A percentile compares a stretch with the other conserved stretches of the same genome.
Evolutionary conservation across 2,329 filamentous ascomycete species (phyloP).

Genomic region (Fusarium proliferatum): DNA sequence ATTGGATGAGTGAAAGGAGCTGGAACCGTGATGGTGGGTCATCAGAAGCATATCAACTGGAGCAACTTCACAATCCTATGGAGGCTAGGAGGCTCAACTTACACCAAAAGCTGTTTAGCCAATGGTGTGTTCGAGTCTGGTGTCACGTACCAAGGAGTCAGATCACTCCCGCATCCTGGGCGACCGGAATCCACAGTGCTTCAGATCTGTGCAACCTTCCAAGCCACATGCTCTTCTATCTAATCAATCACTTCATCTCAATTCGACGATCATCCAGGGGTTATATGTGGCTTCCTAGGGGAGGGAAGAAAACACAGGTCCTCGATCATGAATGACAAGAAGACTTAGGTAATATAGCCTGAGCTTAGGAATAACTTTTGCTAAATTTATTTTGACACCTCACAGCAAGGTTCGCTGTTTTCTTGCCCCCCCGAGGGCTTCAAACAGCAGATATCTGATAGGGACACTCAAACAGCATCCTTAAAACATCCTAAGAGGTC

Average conservation of each 20-base stretch:
- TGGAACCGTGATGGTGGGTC: background rate
- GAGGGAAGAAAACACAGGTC: too few species aligned
- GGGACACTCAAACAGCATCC: background rate
- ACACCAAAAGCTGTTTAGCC: background rate
- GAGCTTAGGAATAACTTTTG: too few species aligned
- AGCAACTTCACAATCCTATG: background rate
- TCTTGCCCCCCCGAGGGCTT: background rate
- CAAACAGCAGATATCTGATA: background rate
- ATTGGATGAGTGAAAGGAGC: background rate
- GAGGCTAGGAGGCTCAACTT: background rate
- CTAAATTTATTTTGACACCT: too few species aligned
- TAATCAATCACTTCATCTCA: background rate
- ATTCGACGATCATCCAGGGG: background rate
- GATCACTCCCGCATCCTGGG: background rate
- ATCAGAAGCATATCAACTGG: background rate
- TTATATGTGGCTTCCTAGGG: background rate
- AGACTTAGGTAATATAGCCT: too few species aligned
- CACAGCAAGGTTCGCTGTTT: too few species aligned
- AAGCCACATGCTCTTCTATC: constrained; percentile 8
- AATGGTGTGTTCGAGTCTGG: background rate
- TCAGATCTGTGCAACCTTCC: constrained; percentile 19
- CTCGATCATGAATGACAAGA: too few species aligned
- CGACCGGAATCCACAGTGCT: constrained; percentile 17
- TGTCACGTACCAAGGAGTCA: background rate
- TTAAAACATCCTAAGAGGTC: background rate